Evolutionary conservation across 1,284 basidiomycete genomes (phyloP), one percentile per base, ranked within the genome.

Genomic region (Tilletiopsis washingtonensis): DNA sequence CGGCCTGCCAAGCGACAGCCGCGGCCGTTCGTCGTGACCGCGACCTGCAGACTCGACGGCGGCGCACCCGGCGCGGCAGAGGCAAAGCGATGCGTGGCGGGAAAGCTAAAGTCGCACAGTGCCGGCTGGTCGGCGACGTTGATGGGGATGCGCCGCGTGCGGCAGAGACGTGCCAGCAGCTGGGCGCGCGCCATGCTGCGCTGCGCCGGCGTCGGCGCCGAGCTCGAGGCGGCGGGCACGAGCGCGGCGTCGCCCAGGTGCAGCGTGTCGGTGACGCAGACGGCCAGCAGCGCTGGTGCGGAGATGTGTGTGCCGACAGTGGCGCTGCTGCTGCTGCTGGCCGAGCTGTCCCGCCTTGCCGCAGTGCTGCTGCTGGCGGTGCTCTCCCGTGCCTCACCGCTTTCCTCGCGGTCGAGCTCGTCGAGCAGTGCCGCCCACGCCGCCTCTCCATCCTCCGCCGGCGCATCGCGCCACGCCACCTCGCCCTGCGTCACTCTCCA

Each of bases 31-130:
- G 91, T 91, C 0, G 89, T 88, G 1, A 97, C 81, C 0, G 86
- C 88, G 11, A 98, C 75, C 67, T 96, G 90, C 0, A 96, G 77
- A 2, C 85, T 82, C 4, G 80, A 65, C 4, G 49, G 20, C 4
- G 51, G 34, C 7, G 40, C n/a, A 7, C 43, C 4, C 14, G 26
- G 17, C 15, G 9, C 20, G 12, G 32, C 26, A 24, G n/a, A 41
- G 3, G 79, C 71, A 65, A 96, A 90, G 4, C 91, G 85, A 69
- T 96, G 88, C 0, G 84, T 82, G 0, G 90, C 82, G 0, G 87
- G 81, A 75, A 96, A 91, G 0, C 85, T 84, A 71, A 88, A 96
- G 68, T 94, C 89, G 73, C 88, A 94, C 20, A 93, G 78, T 7
- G 81, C 77, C 1, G 88, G 87, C 64, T 84, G 82, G 74, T 97